Evolutionary conservation across 768 basidiomycete genomes (phyloP), one percentile per base, ranked within the genome.

Genomic region (Trametes punicea): DNA sequence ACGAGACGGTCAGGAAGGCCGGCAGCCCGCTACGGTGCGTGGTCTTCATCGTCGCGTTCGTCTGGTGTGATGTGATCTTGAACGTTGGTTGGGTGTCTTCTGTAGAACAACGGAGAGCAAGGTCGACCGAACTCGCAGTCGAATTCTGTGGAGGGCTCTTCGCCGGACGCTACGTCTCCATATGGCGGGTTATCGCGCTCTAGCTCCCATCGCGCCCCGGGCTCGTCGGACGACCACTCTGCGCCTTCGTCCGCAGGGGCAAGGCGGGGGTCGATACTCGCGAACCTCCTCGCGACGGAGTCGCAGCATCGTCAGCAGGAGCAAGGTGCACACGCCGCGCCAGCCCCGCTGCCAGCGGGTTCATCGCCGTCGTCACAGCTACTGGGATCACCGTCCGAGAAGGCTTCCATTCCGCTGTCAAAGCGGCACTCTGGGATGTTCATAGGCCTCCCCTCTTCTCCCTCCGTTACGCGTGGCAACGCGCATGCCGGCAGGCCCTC

Each of bases 1-100:
- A 63, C 70, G 21, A 46, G 62, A 6, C 61, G 59, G 50, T 66
- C 67, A 42, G 46, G 62, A 26, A 67, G 74, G 61, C 69, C 70
- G 46, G 77, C 77, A 47, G 73, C 69, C 56, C 68, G 66, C 63
- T 30, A 39, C 18, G 55, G 53, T 61, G 41, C 46, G 53, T 61
- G 34, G 10, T 21, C 13, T 21, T 30, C 27, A 30, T 44, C 6
- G 18, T 29, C 27, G 26, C 8, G n/a, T 27, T 36, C 26, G 29
- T n/a, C 27, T 30, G 21, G 11, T 27, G 23, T 26, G 39, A 54
- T 42, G 13, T 30, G 33, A 27, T 46, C 26, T 27, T 16, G 13
- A 48, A 10, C 40, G 25, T 15, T 52, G 11, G 15, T 21, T 13
- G 29, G 9, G 20, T 39, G 26, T 42, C n/a, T 11, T 27, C 30